These are phyloP conservation scores for Kodamaea suecica DNA, from an alignment of 1,139 yeast species.

Conservation along the genomic window DNA sequence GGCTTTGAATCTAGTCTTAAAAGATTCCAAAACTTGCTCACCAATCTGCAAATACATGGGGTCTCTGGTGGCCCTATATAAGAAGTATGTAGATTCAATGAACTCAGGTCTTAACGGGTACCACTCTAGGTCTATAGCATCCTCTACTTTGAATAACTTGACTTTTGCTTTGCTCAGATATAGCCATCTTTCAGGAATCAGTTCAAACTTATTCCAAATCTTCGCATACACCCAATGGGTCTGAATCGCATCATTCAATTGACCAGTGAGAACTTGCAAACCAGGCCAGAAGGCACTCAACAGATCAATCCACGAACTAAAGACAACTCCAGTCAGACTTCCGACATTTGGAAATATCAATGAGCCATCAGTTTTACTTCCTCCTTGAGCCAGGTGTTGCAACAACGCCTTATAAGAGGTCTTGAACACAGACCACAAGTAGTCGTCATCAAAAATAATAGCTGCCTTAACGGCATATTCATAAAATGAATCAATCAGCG, in stretches of 20 bases:
- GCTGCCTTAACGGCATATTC: constrained; percentile 83
- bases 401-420: constrained; percentile 57
- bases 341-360: constrained; percentile 66
- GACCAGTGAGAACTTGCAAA: constrained; percentile 75
- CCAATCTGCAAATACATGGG: constrained; percentile 83
- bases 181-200: constrained; percentile 87
- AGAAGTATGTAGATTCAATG: constrained; percentile 79
- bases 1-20: constrained; percentile 50
- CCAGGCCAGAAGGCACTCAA: constrained; percentile 90
- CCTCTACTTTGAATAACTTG: constrained; percentile 12
- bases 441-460: constrained; percentile 66
- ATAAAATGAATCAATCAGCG: constrained; percentile 89
- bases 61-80: constrained; percentile 81
- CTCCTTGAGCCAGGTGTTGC: constrained; percentile 40
- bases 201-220: constrained; percentile 77
- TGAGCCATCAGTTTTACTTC: constrained; percentile 39
- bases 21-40: constrained; percentile 53
- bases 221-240: constrained; percentile 68
- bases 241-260: constrained; percentile 59
- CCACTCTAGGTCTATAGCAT: constrained; percentile 68
- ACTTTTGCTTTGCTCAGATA: constrained; percentile 18
- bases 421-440: constrained; percentile 59
- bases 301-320: constrained; percentile 77
- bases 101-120: constrained; percentile 92
- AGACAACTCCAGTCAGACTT: constrained; percentile 46